Evolutionary conservation across 2,329 filamentous ascomycete genomes (phyloP).

Genomic region (Botryotinia globosa): DNA sequence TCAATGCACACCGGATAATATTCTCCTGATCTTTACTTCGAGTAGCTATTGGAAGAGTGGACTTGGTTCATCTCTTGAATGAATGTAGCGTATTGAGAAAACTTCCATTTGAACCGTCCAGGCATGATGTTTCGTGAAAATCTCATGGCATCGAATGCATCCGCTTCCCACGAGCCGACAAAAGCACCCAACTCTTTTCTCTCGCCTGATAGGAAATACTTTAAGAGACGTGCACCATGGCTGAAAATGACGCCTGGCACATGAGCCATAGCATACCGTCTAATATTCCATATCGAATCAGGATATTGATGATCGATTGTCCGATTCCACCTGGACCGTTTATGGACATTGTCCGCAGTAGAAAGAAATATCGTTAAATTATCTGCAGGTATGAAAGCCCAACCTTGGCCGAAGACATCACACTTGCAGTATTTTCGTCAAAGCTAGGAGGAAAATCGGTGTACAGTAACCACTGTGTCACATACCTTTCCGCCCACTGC

Average conservation of each 20-base stretch:
- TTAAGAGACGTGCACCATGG: no score
- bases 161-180: not conserved
- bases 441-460: not conserved
- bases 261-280: not conserved
- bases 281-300: not conserved
- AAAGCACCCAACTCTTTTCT: not conserved
- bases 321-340: no score
- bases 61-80: not conserved
- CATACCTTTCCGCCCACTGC: not conserved
- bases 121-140: not conserved
- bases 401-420: not conserved
- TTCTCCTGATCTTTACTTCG: not conserved
- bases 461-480: not conserved
- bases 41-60: not conserved
- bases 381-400: not conserved
- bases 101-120: not conserved
- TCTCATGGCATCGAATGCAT: not conserved
- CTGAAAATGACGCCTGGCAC: not conserved
- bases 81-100: not conserved
- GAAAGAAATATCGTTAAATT: not conserved
- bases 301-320: not conserved
- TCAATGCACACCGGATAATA: not conserved
- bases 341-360: not conserved
- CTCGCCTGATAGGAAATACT: not conserved
- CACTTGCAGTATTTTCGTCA: not conserved